phyloP scores from a whole-genome alignment of 352 stramenopile genomes.

The Globisporangium sylvaticum region DNA sequence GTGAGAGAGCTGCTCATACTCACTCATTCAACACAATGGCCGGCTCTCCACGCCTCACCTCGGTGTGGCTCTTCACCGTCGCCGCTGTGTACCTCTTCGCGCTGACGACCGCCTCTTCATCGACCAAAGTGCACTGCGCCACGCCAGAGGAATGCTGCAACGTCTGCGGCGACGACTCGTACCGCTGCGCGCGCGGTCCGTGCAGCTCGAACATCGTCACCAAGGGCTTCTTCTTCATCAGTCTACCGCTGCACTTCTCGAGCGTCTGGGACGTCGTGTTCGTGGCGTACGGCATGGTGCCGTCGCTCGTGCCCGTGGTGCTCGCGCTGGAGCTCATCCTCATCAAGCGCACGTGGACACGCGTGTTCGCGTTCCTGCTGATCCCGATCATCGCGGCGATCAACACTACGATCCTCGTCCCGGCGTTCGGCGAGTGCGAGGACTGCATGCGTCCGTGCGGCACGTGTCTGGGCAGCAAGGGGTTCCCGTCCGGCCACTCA shows the following conservation, averaged over 20 bases:
- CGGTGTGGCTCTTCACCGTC: constrained; percentile 2
- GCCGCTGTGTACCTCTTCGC: not conserved
- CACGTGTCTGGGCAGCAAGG: constrained; percentile 38
- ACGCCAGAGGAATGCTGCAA: constrained; percentile 38
- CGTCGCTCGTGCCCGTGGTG: constrained; percentile 41
- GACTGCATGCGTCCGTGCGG: constrained; percentile 48
- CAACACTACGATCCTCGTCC: constrained; percentile 38
- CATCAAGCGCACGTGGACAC: constrained; percentile 37
- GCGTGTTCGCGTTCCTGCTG: constrained; percentile 44
- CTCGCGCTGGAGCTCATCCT: constrained; percentile 41
- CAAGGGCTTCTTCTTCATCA: constrained; percentile 53
- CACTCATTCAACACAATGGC: not conserved
- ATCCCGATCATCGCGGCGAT: constrained; percentile 43
- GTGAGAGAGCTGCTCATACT: not conserved
- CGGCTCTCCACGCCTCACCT: not conserved
- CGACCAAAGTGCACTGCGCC: constrained; percentile 3
- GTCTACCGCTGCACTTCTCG: constrained; percentile 26
- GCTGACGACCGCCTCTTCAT: not conserved
- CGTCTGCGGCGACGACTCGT: constrained; percentile 38
- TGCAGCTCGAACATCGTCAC: constrained; percentile 43
- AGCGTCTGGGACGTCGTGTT: constrained; percentile 51
- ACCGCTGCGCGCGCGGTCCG: constrained; percentile 43
- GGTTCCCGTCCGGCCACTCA: constrained; percentile 53
- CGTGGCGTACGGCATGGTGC: constrained; percentile 51
- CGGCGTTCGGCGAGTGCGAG: constrained; percentile 35